A percentile compares a stretch with the other conserved stretches of the same genome.
Conservation (phyloP, 345 rosid genomes). For the Sonneratia alba region DNA sequence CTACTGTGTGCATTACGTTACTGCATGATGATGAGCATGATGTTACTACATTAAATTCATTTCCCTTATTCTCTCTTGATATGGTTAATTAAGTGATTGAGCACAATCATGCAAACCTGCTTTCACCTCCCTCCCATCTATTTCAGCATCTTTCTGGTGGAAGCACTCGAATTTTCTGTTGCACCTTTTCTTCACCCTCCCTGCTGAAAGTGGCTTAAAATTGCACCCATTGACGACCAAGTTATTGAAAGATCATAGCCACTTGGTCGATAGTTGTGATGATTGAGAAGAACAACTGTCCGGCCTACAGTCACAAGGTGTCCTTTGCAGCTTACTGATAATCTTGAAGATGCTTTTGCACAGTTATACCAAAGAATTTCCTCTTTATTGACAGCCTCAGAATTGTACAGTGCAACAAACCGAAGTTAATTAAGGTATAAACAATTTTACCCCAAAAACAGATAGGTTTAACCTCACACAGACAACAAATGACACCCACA, state of each 20-base stretch:
- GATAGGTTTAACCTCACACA: slow-evolving; percentile 20
- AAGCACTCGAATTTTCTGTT: not conserved
- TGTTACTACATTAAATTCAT: too few relatives aligned
- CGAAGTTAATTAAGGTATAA: not conserved
- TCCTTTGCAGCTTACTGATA: too few relatives aligned
- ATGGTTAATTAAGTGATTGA: too few relatives aligned
- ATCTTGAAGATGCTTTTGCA: too few relatives aligned
- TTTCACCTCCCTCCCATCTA: not conserved
- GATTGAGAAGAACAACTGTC: too few relatives aligned
- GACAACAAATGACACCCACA: slow-evolving; percentile 4
- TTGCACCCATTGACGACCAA: not conserved
- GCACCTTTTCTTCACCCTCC: not conserved
- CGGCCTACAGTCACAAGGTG: too few relatives aligned
- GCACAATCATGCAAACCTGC: not conserved
- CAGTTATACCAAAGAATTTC: not conserved
- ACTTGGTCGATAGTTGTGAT: too few relatives aligned
- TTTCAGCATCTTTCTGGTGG: not conserved
- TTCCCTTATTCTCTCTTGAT: too few relatives aligned
- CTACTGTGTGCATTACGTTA: too few relatives aligned
- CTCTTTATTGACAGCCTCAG: slow-evolving; percentile 29
- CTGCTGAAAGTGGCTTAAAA: not conserved
- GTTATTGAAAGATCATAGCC: not conserved
- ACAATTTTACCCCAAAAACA: not conserved
- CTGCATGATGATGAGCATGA: too few relatives aligned
- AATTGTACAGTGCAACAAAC: slow-evolving; percentile 13